Evolutionary conservation across 371 early-diverging fungal genomes (phyloP), one percentile per base, ranked within the genome.

Genomic region (Batrachochytrium dendrobatidis): DNA sequence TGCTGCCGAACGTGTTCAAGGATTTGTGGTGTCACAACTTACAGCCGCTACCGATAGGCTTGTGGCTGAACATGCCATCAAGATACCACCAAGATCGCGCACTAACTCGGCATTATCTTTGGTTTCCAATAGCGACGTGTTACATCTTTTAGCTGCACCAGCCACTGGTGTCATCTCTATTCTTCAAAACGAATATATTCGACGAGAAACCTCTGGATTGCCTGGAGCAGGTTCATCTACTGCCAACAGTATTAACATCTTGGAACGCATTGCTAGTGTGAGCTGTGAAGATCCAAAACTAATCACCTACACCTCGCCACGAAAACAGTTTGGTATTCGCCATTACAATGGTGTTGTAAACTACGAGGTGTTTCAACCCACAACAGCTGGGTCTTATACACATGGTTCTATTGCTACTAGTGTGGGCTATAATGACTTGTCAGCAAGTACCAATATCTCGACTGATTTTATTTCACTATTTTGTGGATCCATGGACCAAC

Each of bases 401-500:
- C n/a, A n/a, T n/a, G n/a, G n/a, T n/a, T n/a, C n/a, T n/a, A n/a
- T n/a, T n/a, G n/a, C n/a, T n/a, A n/a, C n/a, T n/a, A n/a, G 83
- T n/a, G 88, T 92, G 59, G 61, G 82, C 62, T 78, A 74, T 18
- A 69, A 73, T 63, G 90, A 91, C 70, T 62, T 73, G 48, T 89
- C 88, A 31, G 64, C 76, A 18, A 67, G 15, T n/a, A 39, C 39
- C 39, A 39, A n/a, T n/a, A 39, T 90, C 24, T 76, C 83, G 20
- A 79, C 89, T 30, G 91, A 92, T 65, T 90, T 91, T 69, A 79
- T 91, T 10, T 75, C 86, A 22, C 68, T 91, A 33, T 85, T 91
- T 59, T 74, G 84, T 20, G 88, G 83, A 55, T 72, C 31, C 73
- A 39, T 39, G 39, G 39, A 39, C 39, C 39, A 64, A 87, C 39